These are phyloP conservation scores for Morella rubra DNA, from an alignment of 306 rosid species.

Conservation along the genomic window DNA sequence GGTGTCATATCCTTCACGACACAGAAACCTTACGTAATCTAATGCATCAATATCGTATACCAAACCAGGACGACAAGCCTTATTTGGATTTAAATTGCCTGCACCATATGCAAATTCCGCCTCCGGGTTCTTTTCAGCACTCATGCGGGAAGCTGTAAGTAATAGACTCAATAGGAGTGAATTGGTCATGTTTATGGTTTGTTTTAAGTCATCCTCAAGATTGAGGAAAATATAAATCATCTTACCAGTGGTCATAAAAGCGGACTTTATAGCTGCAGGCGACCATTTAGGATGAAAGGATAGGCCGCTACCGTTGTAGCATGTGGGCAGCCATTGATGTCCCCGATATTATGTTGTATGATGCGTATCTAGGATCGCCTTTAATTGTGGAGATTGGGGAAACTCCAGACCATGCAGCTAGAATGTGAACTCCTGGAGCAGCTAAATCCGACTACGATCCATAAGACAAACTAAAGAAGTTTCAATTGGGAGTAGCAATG, in stretches of 20 bases:
- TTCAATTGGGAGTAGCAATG: too few species aligned
- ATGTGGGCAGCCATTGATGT: conserved; percentile 72
- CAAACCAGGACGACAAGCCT: conserved; percentile 47
- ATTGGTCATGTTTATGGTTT: neutral
- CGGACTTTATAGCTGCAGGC: conserved; percentile 46
- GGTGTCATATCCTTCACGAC: conserved; percentile 44
- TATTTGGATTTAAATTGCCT: conserved; percentile 40
- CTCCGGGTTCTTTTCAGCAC: neutral
- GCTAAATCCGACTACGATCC: conserved; percentile 43
- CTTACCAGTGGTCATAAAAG: conserved; percentile 51
- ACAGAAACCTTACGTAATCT: conserved; percentile 40
- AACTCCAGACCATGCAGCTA: conserved; percentile 42
- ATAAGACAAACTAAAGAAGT: neutral
- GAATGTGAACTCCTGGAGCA: conserved; percentile 43
- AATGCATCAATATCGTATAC: conserved; percentile 34
- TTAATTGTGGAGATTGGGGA: neutral
- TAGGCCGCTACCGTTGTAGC: conserved; percentile 42
- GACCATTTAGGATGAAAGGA: conserved; percentile 54
- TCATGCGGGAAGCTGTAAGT: conserved; percentile 38
- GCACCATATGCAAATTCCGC: conserved; percentile 54
- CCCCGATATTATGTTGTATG: conserved; percentile 21
- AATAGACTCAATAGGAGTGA: neutral
- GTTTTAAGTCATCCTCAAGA: neutral
- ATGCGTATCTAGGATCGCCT: conserved; percentile 23
- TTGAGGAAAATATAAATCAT: neutral